These are phyloP conservation scores for Phlebiopsis flavidoalba DNA, from an alignment of 768 basidiomycete genomes.

Conservation along the genomic window DNA sequence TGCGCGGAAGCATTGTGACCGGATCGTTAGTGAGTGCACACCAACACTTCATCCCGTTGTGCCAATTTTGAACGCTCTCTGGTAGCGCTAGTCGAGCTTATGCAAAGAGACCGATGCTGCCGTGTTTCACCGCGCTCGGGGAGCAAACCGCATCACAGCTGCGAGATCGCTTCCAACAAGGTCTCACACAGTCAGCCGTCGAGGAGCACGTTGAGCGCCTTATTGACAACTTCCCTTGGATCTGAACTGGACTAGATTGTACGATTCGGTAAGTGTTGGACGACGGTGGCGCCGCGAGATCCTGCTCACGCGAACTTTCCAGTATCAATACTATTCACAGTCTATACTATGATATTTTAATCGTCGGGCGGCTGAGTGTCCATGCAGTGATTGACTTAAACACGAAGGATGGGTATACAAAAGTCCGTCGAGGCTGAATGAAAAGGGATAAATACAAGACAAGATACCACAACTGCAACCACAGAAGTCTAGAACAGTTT, in stretches of 20 bases:
- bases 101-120: conserved; percentile 95
- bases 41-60: neutral
- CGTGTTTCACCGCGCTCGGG: conserved; percentile 87
- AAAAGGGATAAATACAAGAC: neutral
- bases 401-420: neutral
- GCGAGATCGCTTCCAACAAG: conserved; percentile 91
- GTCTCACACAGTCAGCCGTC: conserved; percentile 76
- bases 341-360: conserved; percentile 58
- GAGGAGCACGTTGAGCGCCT: conserved; percentile 88
- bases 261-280: conserved; percentile 75
- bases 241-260: conserved; percentile 94
- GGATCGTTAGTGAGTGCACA: conserved; percentile 74
- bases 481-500: conserved; percentile 37
- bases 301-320: neutral
- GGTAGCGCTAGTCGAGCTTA: conserved; percentile 84
- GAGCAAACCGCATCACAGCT: conserved; percentile 87
- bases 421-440: neutral
- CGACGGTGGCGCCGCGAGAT: neutral
- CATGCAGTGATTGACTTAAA: neutral
- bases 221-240: conserved; percentile 84
- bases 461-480: neutral
- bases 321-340: conserved; percentile 95
- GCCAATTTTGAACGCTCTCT: conserved; percentile 7
- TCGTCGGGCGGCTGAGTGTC: neutral
- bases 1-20: conserved; percentile 92